Evolutionary conservation across 768 basidiomycete species (phyloP).

Genomic region (Phanerochaete sordida): DNA sequence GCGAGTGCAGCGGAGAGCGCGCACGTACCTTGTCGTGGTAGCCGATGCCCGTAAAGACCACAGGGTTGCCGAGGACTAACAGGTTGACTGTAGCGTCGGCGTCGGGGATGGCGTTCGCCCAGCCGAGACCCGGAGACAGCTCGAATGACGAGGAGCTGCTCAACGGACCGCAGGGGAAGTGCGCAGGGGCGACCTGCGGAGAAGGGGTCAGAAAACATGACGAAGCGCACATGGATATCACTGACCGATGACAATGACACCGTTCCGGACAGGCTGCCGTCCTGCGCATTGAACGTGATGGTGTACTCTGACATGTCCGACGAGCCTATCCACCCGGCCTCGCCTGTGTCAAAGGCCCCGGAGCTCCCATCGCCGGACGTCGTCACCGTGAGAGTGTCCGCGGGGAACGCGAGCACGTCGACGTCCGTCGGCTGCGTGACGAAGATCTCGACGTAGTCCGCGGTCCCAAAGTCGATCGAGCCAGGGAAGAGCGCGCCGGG

Average conservation of each 20-base stretch:
- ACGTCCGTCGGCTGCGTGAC: background rate
- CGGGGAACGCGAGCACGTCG: background rate
- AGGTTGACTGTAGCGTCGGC: slow-evolving; percentile 8
- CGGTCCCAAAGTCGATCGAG: background rate
- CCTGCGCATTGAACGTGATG: slow-evolving; percentile 6
- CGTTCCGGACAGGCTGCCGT: slow-evolving; percentile 3
- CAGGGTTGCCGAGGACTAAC: background rate
- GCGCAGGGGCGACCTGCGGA: slow-evolving; percentile 10
- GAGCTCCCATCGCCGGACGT: slow-evolving; percentile 9
- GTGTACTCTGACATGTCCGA: slow-evolving; percentile 11
- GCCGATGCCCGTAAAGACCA: slow-evolving; percentile 4
- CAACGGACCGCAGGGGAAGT: slow-evolving; percentile 9
- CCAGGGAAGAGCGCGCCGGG: slow-evolving; percentile 4
- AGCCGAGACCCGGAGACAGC: slow-evolving; percentile 4
- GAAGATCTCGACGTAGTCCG: slow-evolving; percentile 1
- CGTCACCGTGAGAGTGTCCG: slow-evolving; percentile 4
- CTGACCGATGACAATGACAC: slow-evolving; percentile 7
- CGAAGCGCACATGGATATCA: background rate
- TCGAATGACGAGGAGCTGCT: background rate
- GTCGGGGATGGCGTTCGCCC: slow-evolving; percentile 14
- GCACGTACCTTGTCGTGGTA: slow-evolving; percentile 13
- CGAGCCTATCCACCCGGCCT: slow-evolving; percentile 4
- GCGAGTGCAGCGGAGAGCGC: background rate
- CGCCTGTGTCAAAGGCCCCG: background rate
- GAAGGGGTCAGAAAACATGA: background rate